Percentiles rank a stretch among this genome's conserved stretches.
Evolutionary conservation across 2,329 filamentous ascomycete species (phyloP).

Genomic region (Pseudohalonectria lignicola): DNA sequence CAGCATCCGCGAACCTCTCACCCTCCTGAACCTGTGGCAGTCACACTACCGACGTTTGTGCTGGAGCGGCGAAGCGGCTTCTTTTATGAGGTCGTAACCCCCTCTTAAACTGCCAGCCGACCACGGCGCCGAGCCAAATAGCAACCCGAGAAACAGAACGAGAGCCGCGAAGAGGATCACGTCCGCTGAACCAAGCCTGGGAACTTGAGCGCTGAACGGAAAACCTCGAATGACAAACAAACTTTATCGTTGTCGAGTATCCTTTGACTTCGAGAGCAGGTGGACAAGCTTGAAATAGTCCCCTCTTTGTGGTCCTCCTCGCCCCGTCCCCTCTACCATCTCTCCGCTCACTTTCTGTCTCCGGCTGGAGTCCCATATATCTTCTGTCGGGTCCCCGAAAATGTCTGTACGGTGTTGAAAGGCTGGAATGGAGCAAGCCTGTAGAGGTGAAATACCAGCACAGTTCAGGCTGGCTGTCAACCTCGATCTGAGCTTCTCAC

Average conservation of each 20-base stretch:
- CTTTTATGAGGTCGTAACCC: too few relatives aligned
- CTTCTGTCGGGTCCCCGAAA: not conserved
- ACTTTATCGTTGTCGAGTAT: not conserved
- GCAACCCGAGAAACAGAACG: too few relatives aligned
- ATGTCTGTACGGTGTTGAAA: constrained; percentile 1
- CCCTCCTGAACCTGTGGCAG: not conserved
- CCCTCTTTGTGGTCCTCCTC: not conserved
- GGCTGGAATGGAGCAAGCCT: constrained; percentile 1
- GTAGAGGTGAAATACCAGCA: too few relatives aligned
- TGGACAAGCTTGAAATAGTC: not conserved
- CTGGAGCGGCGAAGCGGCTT: too few relatives aligned
- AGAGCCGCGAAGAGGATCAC: too few relatives aligned
- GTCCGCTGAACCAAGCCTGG: too few relatives aligned
- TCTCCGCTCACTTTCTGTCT: not conserved
- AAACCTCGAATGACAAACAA: not conserved
- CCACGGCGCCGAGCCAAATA: too few relatives aligned
- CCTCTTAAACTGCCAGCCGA: too few relatives aligned
- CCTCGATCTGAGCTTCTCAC: too few relatives aligned
- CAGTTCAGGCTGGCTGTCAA: too few relatives aligned
- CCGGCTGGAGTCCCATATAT: not conserved
- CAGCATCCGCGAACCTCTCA: not conserved
- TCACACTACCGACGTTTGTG: not conserved
- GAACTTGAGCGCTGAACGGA: too few relatives aligned
- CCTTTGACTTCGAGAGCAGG: not conserved
- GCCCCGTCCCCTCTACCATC: not conserved